Evolutionary conservation across 371 early-diverging fungal species (phyloP), one percentile per base, ranked within the genome.

Genomic region (Sanchytrium tribonematis): DNA sequence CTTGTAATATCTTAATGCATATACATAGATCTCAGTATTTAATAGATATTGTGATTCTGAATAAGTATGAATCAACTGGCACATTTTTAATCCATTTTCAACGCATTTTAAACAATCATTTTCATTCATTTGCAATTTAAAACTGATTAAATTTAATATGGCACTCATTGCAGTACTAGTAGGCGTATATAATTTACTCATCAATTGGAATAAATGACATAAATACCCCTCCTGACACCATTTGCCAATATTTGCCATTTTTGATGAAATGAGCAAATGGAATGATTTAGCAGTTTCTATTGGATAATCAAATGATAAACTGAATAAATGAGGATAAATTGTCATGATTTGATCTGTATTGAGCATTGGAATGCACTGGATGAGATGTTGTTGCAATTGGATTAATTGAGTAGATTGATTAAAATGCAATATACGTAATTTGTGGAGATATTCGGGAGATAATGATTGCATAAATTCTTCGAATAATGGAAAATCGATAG

Each of bases 321-420:
- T 48, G 48, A 48, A 48, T 48, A 48, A 48, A 48, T 48, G 48
- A 48, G 48, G 48, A 48, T 48, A 48, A 48, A 48, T 22, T 48
- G 48, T 12, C 12, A 12, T 22, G 5, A 48, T 48, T 22, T 12
- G 22, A 48, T 48, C 48, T 48, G 5, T 5, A 48, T 48, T 48
- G 22, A 12, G 22, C 22, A 22, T 22, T 48, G 22, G 12, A 12
- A 48, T 5, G 22, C 48, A 48, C n/a, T n/a, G n/a, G 12, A 48
- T 5, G 5, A 48, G 22, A 48, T 48, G 22, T 5, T 48, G 12
- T 48, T 12, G 22, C 48, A 48, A 48, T 48, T 48, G 48, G 12
- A 12, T 48, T 22, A 48, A 22, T 12, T 48, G 48, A 12, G 5
- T 22, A 12, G 48, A 22, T 5, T 5, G 22, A 48, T 5, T 48